Evolutionary conservation across 331 rosid genomes (phyloP).

Genomic region (Saraca asoca): DNA sequence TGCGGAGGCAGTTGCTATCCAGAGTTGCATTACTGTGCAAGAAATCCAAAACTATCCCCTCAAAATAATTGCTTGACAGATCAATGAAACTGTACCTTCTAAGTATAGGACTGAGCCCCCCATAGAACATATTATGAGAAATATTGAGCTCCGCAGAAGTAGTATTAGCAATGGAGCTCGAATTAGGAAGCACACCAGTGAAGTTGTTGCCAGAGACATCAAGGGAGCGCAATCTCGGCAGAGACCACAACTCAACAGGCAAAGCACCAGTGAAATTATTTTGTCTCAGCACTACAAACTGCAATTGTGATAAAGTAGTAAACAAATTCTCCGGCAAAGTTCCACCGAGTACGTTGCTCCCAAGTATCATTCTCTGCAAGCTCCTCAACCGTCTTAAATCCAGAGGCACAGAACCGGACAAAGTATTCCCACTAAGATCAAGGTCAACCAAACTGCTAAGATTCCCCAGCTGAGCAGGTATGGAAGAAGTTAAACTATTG

Average conservation of each 20-base stretch:
- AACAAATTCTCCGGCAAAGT: slow-evolving; percentile 54
- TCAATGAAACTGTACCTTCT: slow-evolving; percentile 59
- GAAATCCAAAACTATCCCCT: slow-evolving; percentile 61
- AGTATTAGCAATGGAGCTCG: slow-evolving; percentile 42
- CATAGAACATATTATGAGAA: slow-evolving; percentile 73
- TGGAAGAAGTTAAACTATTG: slow-evolving; percentile 54
- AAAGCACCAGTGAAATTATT: slow-evolving; percentile 59
- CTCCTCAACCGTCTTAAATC: slow-evolving; percentile 57
- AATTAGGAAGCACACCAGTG: slow-evolving; percentile 65
- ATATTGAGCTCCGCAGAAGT: slow-evolving; percentile 49
- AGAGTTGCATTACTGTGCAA: slow-evolving; percentile 48
- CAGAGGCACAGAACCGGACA: slow-evolving; percentile 50
- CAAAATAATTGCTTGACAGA: slow-evolving; percentile 72
- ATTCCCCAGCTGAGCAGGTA: slow-evolving; percentile 66
- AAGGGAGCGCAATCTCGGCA: slow-evolving; percentile 58
- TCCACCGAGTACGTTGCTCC: slow-evolving; percentile 58
- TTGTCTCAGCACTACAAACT: slow-evolving; percentile 52
- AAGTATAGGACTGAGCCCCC: slow-evolving; percentile 54
- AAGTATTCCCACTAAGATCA: slow-evolving; percentile 74
- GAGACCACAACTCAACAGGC: slow-evolving; percentile 62
- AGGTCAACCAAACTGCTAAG: slow-evolving; percentile 73
- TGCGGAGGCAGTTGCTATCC: slow-evolving; percentile 68
- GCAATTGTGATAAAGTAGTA: slow-evolving; percentile 46
- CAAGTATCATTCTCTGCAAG: slow-evolving; percentile 60
- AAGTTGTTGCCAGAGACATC: slow-evolving; percentile 75